Evolutionary conservation across 2,329 filamentous ascomycete species (phyloP), one percentile per base, ranked within the genome.

Genomic region (Dactylellina leptospora): DNA sequence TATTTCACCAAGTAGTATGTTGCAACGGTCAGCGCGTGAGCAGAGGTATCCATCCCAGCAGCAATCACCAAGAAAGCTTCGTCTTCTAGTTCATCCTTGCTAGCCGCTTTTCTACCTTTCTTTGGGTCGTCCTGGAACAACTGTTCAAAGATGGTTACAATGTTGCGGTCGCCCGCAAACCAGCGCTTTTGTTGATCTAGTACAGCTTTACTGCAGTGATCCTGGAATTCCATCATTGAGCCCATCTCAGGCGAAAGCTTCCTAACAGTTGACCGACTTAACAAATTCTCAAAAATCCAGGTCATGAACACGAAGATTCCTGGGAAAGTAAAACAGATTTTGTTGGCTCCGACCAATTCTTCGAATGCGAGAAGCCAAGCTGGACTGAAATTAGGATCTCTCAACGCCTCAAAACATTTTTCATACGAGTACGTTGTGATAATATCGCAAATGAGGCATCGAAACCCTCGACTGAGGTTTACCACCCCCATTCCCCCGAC

Each of bases 31-130:
- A 61, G 22, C 3, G 58, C 47, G 45, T 61, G 58, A 28, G 44
- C 58, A 42, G 58, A 50, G 44, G 58, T 61, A 53, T 61, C 58
- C 58, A 61, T 61, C 23, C 58, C 58, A 36, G 58, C 58, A 8
- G 44, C 58, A 25, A 61, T 53, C 28, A 61, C 47, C 10, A 61
- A n/a, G 44, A 61, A 53, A 20, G 58, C 58, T 30, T 61, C 58
- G 30, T 50, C 44, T 28, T 13, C 20, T 36, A 61, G 30, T 30
- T 58, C 38, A 47, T 45, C 54, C n/a, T 58, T 58, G 30, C 23
- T 58, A 45, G 38, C 54, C 10, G 54, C 54, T 58, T 58, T 58
- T 47, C 54, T 58, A n/a, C 54, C 54, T 33, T 58, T 58, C 54
- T 58, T 58, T n/a, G 40, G 54, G 23, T 58, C 54, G 16, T 58